These are phyloP conservation scores for Petunia axillaris DNA, from an alignment of 257 asterid species.

Conservation along the genomic window DNA sequence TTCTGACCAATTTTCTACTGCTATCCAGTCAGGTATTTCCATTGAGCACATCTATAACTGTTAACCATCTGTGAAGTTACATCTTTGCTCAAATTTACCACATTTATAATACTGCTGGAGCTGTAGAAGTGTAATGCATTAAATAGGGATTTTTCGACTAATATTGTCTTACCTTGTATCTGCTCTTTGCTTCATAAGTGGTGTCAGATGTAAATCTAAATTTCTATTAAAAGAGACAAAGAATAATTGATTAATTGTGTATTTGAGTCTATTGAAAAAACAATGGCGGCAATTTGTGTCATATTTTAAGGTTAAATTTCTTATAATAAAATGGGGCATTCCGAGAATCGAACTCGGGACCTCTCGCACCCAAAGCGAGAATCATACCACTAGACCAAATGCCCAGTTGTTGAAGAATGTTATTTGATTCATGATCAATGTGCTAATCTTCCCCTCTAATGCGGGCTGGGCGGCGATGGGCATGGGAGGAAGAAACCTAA, in stretches of 20 bases:
- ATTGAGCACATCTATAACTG: neutral
- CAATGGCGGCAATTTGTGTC: neutral
- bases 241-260: too few species aligned
- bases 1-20: neutral
- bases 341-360: constrained; percentile 81
- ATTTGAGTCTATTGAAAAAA: too few species aligned
- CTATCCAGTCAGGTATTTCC: neutral
- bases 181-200: neutral
- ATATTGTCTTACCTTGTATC: constrained; percentile 17
- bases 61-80: neutral
- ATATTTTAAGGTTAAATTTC: neutral
- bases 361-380: constrained; percentile 86
- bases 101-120: neutral
- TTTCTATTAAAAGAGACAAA: too few species aligned
- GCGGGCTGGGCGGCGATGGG: too few species aligned
- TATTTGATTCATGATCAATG: neutral
- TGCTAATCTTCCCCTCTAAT: neutral
- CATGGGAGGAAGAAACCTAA: too few species aligned
- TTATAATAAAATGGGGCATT: constrained; percentile 41
- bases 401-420: neutral
- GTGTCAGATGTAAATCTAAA: neutral
- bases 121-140: neutral
- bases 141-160: neutral
- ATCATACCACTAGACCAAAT: constrained; percentile 86
- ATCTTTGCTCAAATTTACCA: neutral